A percentile compares a stretch with the other conserved stretches of the same genome.
These are phyloP conservation scores for Mycena polygramma DNA, from an alignment of 768 basidiomycete genomes.

Conservation along the genomic window DNA sequence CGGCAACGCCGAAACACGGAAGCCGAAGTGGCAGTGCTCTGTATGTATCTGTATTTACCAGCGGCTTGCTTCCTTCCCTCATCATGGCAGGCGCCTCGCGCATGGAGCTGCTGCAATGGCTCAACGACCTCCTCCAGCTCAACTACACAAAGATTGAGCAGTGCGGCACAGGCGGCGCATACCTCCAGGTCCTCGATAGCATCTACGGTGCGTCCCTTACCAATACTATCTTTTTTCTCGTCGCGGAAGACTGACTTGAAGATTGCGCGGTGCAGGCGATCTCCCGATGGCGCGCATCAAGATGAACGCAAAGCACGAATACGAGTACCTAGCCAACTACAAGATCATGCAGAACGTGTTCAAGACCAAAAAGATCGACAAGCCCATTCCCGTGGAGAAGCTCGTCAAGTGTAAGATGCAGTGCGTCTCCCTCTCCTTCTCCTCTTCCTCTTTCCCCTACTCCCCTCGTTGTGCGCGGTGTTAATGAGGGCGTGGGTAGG, in stretches of 20 bases:
- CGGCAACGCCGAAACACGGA: no score
- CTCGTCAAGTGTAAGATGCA: constrained; percentile 99
- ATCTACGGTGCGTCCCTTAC: constrained; percentile 77
- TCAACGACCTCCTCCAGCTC: constrained; percentile 92
- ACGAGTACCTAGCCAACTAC: constrained; percentile 95
- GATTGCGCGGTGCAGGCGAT: constrained; percentile 58
- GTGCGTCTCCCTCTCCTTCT: constrained; percentile 59
- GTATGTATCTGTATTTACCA: no score
- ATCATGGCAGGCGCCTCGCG: constrained; percentile 75
- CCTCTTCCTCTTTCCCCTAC: not conserved
- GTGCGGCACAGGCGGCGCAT: constrained; percentile 75
- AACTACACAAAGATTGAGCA: constrained; percentile 88
- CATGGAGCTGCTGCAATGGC: constrained; percentile 91
- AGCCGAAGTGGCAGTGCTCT: no score
- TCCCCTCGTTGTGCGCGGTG: not conserved
- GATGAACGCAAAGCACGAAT: constrained; percentile 96
- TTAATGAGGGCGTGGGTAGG: constrained; percentile 42
- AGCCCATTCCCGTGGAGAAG: constrained; percentile 97
- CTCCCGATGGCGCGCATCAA: constrained; percentile 93
- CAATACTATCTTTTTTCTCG: no score
- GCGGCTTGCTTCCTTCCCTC: no score
- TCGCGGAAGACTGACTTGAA: no score
- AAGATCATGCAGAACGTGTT: constrained; percentile 95
- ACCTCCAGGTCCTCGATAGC: constrained; percentile 96
- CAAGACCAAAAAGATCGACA: constrained; percentile 94